phyloP scores from a whole-genome alignment of 257 asterid species.

The Salvia rosmarinus region DNA sequence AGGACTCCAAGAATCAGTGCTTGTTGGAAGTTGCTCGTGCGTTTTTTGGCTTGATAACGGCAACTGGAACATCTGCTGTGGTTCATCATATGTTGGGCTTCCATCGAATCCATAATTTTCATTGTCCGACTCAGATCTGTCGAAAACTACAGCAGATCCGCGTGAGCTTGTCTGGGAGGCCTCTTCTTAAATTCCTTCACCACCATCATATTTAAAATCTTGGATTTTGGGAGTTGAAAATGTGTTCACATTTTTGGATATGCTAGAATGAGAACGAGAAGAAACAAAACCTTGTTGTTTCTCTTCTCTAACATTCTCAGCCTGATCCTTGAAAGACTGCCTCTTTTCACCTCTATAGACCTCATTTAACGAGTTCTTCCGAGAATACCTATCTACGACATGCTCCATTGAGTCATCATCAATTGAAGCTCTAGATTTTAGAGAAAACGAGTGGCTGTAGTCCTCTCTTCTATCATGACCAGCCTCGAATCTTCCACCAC shows the following conservation, averaged over 20 bases:
- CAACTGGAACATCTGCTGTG: slow-evolving; percentile 38
- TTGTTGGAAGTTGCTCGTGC: slow-evolving; percentile 29
- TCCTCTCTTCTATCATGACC: slow-evolving; percentile 38
- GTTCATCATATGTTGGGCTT: slow-evolving; percentile 55
- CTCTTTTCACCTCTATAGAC: slow-evolving; percentile 31
- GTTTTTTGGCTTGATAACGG: slow-evolving; percentile 52
- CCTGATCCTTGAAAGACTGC: slow-evolving; percentile 37
- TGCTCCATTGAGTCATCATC: slow-evolving; percentile 38
- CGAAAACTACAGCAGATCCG: slow-evolving; percentile 55
- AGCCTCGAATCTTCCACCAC: slow-evolving; percentile 38
- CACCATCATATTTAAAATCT: slow-evolving; percentile 36
- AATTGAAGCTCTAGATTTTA: slow-evolving; percentile 46
- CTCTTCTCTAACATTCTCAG: slow-evolving; percentile 43
- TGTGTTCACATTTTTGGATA: slow-evolving; percentile 40
- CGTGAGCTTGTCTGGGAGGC: slow-evolving; percentile 33
- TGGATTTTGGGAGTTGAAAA: slow-evolving; percentile 41
- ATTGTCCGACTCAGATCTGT: slow-evolving; percentile 66
- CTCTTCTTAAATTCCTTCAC: slow-evolving; percentile 32
- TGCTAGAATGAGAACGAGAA: slow-evolving; percentile 43
- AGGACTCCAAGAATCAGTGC: slow-evolving; percentile 42
- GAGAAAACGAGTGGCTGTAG: slow-evolving; percentile 41
- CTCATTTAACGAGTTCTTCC: slow-evolving; percentile 38
- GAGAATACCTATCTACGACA: slow-evolving; percentile 38
- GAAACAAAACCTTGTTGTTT: slow-evolving; percentile 41
- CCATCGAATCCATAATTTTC: slow-evolving; percentile 41